These are phyloP conservation scores for Microdochium nivale DNA, from an alignment of 2,329 filamentous ascomycete genomes.

Conservation along the genomic window DNA sequence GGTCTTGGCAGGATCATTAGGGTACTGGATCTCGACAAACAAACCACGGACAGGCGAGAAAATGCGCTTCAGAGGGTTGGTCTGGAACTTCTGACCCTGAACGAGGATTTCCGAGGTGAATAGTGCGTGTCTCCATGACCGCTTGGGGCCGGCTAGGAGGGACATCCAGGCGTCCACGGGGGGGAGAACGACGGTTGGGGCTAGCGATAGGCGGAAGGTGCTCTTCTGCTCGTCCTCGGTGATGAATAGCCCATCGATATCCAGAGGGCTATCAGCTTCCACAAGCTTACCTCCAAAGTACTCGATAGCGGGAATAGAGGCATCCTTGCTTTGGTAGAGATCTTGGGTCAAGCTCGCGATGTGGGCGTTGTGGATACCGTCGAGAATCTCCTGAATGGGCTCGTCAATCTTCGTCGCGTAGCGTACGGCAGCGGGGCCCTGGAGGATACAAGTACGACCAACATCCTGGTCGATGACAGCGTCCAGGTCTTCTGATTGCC, in stretches of 20 bases:
- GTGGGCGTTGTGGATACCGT: conserved; percentile 81
- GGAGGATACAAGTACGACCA: conserved; percentile 88
- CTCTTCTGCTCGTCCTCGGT: conserved; percentile 72
- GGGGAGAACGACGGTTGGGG: conserved; percentile 66
- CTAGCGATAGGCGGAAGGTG: conserved; percentile 73
- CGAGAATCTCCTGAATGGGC: conserved; percentile 89
- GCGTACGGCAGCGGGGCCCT: conserved; percentile 86
- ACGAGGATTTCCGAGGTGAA: conserved; percentile 91
- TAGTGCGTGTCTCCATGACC: conserved; percentile 91
- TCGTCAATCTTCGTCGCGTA: conserved; percentile 88
- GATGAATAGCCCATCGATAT: conserved; percentile 79
- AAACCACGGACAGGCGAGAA: conserved; percentile 81
- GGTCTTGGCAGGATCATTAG: conserved; percentile 75
- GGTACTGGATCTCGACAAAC: conserved; percentile 78
- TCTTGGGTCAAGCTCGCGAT: conserved; percentile 74
- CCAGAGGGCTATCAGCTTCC: conserved; percentile 61
- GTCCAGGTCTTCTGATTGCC: conserved; percentile 97
- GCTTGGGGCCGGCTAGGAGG: conserved; percentile 73
- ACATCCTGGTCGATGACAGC: conserved; percentile 96
- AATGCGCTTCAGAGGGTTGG: conserved; percentile 88
- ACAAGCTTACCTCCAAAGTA: conserved; percentile 91
- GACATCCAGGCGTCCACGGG: conserved; percentile 77
- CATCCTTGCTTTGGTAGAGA: conserved; percentile 66
- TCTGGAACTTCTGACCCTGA: conserved; percentile 94
- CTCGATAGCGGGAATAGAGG: conserved; percentile 74